These are phyloP conservation scores for Trypanosoma grayi DNA, from an alignment of 208 protist species.

Conservation along the genomic window DNA sequence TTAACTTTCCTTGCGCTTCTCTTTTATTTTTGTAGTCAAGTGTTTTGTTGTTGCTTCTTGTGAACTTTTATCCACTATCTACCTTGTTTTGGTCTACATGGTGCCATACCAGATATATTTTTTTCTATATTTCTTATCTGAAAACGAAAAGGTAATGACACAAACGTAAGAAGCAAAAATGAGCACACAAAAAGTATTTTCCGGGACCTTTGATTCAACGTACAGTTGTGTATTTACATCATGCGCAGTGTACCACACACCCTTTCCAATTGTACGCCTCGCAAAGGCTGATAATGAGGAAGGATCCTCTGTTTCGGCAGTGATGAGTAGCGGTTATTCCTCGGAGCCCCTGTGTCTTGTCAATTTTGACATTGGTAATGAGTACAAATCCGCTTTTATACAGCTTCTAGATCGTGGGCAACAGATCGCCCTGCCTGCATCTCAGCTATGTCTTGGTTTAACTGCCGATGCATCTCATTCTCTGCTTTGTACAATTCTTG, in stretches of 20 bases:
- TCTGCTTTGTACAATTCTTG: slow-evolving; percentile 10
- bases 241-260: slow-evolving; percentile 16
- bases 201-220: neutral
- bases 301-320: slow-evolving; percentile 4
- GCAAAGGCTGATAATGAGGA: neutral
- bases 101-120: neutral
- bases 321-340: neutral
- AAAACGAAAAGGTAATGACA: neutral
- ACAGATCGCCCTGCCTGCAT: neutral
- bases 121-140: neutral
- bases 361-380: slow-evolving; percentile 11
- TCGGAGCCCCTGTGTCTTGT: slow-evolving; percentile 1
- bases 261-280: slow-evolving; percentile 17
- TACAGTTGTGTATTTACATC: slow-evolving; percentile 24
- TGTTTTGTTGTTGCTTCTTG: slow-evolving; percentile 9
- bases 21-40: neutral
- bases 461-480: slow-evolving; percentile 7
- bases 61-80: neutral
- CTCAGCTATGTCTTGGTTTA: slow-evolving; percentile 8
- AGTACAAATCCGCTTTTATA: slow-evolving; percentile 9
- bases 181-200: neutral
- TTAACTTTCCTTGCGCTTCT: slow-evolving; percentile 62
- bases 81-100: neutral
- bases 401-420: slow-evolving; percentile 5
- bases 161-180: neutral